Base-by-base conservation (phyloP, 192 early-diverging fungal species). In the Coemansia sp. region DNA sequence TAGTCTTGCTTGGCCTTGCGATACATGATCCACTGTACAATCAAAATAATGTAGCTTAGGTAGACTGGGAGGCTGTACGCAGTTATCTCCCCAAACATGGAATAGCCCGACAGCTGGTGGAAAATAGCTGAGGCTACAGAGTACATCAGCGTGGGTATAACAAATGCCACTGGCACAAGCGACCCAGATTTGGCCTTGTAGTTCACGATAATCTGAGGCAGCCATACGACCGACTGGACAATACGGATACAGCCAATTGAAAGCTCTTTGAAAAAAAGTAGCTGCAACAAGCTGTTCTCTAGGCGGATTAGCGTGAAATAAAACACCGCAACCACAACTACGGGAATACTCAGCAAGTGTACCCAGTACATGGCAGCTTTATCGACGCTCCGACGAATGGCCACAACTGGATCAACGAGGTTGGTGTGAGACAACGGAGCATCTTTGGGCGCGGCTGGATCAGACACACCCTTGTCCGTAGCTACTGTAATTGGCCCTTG, bases 151-250 rank as follows among this genome's bases (percentile, higher is more conserved):
- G 1, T 6, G 29, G 41, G 29, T 8, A 67, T 1, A 13, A 12
- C 20, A 29, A 59, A 22, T 44, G n/a, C 29, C 7, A 55, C 15
- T 40, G 53, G 38, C 22, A 42, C 22, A 36, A 56, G 27, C 27
- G 11, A 24, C 8, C 64, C 64, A 0, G 34, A 65, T 20, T 41
- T 39, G 4, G 65, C 12, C 10, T 40, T 51, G 24, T 19, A 22
- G 7, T 56, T 67, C 19, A 67, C 65, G 9, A 58, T 20, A 13
- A 67, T 13, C 65, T 67, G 65, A 6, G 65, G 65, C 53, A 67
- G 20, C 48, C 36, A 55, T 13, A 22, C 13, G 1, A 58, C 34
- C 2, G 46, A 17, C 12, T 40, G 32, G 29, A 39, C 7, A 31
- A 67, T 31, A n/a, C 12, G 17, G n/a, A 4, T 5, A 4, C 32